Conservation (phyloP, 2,329 filamentous ascomycete genomes). For the Nakataea oryzae region DNA sequence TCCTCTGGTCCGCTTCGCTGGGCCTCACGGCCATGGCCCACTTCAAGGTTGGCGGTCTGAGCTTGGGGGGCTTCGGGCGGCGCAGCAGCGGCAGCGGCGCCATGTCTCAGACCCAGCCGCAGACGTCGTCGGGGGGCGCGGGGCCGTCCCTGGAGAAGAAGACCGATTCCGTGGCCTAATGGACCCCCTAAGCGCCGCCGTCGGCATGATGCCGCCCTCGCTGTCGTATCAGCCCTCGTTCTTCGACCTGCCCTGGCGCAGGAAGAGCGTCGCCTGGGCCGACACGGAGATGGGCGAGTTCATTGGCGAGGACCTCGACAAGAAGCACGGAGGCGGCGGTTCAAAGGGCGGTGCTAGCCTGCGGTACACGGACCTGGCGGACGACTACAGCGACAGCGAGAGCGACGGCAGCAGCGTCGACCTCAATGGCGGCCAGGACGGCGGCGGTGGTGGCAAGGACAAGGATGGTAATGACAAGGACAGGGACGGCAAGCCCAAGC, state of each 20-base stretch:
- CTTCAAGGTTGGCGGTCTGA: conserved; percentile 26
- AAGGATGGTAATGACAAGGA: background rate
- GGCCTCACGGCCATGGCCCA: conserved; percentile 35
- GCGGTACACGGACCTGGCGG: background rate
- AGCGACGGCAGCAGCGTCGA: background rate
- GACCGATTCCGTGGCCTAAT: conserved; percentile 3
- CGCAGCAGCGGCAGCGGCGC: conserved; percentile 2
- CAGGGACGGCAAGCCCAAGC: no score
- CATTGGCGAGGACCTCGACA: background rate
- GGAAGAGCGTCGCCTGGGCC: conserved; percentile 1
- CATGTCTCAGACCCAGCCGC: background rate
- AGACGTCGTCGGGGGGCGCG: background rate
- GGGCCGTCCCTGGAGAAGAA: conserved; percentile 3
- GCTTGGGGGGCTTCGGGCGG: background rate
- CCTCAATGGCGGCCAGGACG: background rate
- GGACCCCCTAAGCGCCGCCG: conserved; percentile 1
- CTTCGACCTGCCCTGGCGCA: background rate
- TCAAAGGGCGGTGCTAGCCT: background rate
- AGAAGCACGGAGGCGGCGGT: background rate
- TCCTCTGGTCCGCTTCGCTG: conserved; percentile 39
- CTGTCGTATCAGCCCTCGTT: background rate
- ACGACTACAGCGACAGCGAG: background rate
- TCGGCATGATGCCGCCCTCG: conserved; percentile 1
- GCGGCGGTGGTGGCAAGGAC: background rate
- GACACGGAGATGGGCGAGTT: conserved; percentile 2